Percentiles rank a stretch among this genome's conserved stretches.
Conservation (phyloP, 1,284 basidiomycete species). For the Cutaneotrichosporon daszewskae region DNA sequence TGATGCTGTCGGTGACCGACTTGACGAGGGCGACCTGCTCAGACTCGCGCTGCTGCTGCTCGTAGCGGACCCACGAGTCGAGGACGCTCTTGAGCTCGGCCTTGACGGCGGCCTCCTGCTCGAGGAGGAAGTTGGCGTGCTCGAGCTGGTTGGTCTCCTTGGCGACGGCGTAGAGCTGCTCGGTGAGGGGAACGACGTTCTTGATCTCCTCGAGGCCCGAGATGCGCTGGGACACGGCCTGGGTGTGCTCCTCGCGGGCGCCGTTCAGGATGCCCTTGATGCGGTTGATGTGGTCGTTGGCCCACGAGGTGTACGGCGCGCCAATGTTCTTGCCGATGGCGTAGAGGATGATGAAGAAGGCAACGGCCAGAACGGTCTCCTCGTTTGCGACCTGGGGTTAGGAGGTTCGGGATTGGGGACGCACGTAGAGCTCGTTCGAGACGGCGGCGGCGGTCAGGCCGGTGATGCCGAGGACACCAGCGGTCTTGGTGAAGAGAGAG, state of each 20-base stretch:
- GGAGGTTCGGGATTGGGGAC: constrained; percentile 11
- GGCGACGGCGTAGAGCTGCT: constrained; percentile 85
- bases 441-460: constrained; percentile 88
- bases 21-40: constrained; percentile 89
- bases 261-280: constrained; percentile 76
- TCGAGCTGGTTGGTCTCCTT: constrained; percentile 95
- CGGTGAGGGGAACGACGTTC: constrained; percentile 84
- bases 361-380: constrained; percentile 77
- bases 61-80: constrained; percentile 96
- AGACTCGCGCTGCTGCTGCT: constrained; percentile 92
- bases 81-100: constrained; percentile 89
- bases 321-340: constrained; percentile 74
- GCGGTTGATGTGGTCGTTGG: constrained; percentile 74
- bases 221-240: constrained; percentile 90
- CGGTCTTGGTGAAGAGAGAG: constrained; percentile 89
- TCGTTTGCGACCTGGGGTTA: constrained; percentile 69
- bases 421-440: constrained; percentile 88
- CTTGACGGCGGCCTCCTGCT: constrained; percentile 81
- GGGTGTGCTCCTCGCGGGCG: constrained; percentile 83
- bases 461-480: constrained; percentile 83
- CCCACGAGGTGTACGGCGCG: constrained; percentile 91
- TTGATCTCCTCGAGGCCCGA: constrained; percentile 85
- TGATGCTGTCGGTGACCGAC: constrained; percentile 78
- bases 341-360: constrained; percentile 78
- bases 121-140: constrained; percentile 81